Conservation (phyloP, 1,284 basidiomycete genomes). For the Ceratobasidium sp. region DNA sequence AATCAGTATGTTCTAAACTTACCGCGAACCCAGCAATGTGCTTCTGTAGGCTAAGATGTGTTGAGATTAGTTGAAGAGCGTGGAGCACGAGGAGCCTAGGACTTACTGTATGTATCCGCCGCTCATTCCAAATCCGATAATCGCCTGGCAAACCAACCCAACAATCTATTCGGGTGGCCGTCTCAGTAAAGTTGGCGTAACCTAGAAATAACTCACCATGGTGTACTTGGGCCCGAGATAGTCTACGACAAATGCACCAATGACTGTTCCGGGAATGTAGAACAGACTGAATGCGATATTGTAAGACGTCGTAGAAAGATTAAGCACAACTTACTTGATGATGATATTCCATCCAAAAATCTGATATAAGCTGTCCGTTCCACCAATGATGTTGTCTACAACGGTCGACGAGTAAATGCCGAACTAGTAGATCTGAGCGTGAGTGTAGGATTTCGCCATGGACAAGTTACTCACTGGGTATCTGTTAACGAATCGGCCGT, state of each 20-base stretch:
- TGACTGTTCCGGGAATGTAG: conserved; percentile 80
- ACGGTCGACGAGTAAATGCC: conserved; percentile 87
- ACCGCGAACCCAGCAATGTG: conserved; percentile 84
- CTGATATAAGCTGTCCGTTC: conserved; percentile 61
- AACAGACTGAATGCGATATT: conserved; percentile 64
- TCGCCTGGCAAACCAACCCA: conserved; percentile 74
- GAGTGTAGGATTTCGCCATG: background rate
- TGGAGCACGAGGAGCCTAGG: conserved; percentile 40
- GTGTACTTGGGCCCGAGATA: conserved; percentile 78
- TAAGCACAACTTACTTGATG: conserved; percentile 67
- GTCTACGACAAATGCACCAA: conserved; percentile 83
- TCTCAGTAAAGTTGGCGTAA: background rate
- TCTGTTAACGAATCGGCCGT: conserved; percentile 56
- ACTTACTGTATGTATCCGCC: conserved; percentile 70
- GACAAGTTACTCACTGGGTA: conserved; percentile 64
- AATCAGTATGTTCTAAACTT: conserved; percentile 46
- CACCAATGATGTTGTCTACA: conserved; percentile 70
- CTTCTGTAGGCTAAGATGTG: conserved; percentile 59
- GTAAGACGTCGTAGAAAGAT: conserved; percentile 7
- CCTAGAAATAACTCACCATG: conserved; percentile 62
- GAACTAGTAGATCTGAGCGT: conserved; percentile 62
- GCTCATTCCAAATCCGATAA: conserved; percentile 87
- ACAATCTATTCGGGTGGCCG: conserved; percentile 60
- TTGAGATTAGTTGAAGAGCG: conserved; percentile 43
- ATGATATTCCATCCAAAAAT: conserved; percentile 82